Evolutionary conservation across 768 basidiomycete genomes (phyloP).

Genomic region (Cytidiella melzeri): DNA sequence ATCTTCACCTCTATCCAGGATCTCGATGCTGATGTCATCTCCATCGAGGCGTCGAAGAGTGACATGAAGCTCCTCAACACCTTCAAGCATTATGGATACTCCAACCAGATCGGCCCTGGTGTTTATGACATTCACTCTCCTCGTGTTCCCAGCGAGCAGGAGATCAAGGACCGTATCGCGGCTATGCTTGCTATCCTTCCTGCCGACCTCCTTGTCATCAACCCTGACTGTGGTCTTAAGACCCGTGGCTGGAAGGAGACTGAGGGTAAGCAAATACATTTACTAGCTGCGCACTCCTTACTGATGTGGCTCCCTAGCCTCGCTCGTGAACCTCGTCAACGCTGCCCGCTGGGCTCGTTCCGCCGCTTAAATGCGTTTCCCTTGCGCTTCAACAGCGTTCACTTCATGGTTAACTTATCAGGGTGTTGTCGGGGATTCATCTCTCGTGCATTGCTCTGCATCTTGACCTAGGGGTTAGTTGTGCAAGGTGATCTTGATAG

Average conservation of each 20-base stretch:
- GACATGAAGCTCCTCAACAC: constrained; percentile 96
- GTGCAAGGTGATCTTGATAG: constrained; percentile 10
- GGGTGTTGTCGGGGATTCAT: constrained; percentile 12
- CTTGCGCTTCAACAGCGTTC: constrained; percentile 91
- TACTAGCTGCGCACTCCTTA: constrained; percentile 3
- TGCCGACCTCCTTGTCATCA: constrained; percentile 78
- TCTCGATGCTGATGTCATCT: constrained; percentile 98
- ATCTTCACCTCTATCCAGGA: constrained; percentile 97
- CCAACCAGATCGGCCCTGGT: constrained; percentile 96
- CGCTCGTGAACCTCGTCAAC: constrained; percentile 79
- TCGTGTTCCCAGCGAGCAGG: constrained; percentile 88
- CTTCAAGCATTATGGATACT: constrained; percentile 94
- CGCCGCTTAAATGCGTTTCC: constrained; percentile 51
- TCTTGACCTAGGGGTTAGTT: constrained; percentile 12
- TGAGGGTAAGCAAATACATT: constrained; percentile 43
- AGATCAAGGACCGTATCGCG: constrained; percentile 90
- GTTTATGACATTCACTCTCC: constrained; percentile 99
- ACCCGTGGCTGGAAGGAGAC: constrained; percentile 99
- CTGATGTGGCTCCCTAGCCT: constrained; percentile 36
- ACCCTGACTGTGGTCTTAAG: constrained; percentile 98
- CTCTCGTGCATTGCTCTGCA: background rate
- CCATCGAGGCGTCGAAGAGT: constrained; percentile 96
- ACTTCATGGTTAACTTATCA: constrained; percentile 58
- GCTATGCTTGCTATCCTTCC: constrained; percentile 80
- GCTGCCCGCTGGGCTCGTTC: constrained; percentile 92